Evolutionary conservation across 2,329 filamentous ascomycete genomes (phyloP).

Genomic region (Torrubiella hemipterigena): DNA sequence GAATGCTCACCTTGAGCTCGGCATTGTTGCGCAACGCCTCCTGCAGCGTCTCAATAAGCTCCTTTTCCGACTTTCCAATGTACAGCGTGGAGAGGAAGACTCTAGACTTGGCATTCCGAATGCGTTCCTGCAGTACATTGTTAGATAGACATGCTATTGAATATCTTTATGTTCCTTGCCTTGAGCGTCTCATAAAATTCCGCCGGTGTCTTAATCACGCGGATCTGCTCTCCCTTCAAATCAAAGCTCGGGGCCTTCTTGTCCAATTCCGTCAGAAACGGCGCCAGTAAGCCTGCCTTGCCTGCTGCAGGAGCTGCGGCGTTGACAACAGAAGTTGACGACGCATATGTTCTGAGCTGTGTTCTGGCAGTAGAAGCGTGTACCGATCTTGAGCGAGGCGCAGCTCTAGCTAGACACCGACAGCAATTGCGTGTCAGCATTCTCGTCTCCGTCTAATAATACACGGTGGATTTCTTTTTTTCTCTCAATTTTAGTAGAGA

Average conservation of each 20-base stretch:
- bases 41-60: conserved; percentile 70
- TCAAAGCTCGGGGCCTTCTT: conserved; percentile 84
- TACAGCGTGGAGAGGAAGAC: conserved; percentile 96
- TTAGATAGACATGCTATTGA: conserved; percentile 3
- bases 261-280: conserved; percentile 64
- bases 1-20: conserved; percentile 68
- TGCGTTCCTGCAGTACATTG: conserved; percentile 50
- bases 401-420: conserved; percentile 16
- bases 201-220: conserved; percentile 65
- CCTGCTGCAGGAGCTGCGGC: conserved; percentile 8
- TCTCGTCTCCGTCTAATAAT: not conserved
- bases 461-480: not conserved
- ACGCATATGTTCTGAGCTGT: conserved; percentile 26
- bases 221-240: conserved; percentile 67
- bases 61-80: conserved; percentile 85
- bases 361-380: conserved; percentile 16
- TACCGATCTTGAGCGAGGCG: conserved; percentile 16
- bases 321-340: conserved; percentile 26
- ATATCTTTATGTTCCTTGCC: too few relatives aligned
- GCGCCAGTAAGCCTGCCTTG: conserved; percentile 32
- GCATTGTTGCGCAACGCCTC: conserved; percentile 65
- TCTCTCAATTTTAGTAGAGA: not conserved
- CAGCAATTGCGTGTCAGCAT: conserved; percentile 25
- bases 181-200: conserved; percentile 90
- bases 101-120: conserved; percentile 61